A percentile compares a stretch with the other conserved stretches of the same genome.
phyloP scores from a whole-genome alignment of 371 early-diverging fungal genomes.

The Syncephalastrum sp. region DNA sequence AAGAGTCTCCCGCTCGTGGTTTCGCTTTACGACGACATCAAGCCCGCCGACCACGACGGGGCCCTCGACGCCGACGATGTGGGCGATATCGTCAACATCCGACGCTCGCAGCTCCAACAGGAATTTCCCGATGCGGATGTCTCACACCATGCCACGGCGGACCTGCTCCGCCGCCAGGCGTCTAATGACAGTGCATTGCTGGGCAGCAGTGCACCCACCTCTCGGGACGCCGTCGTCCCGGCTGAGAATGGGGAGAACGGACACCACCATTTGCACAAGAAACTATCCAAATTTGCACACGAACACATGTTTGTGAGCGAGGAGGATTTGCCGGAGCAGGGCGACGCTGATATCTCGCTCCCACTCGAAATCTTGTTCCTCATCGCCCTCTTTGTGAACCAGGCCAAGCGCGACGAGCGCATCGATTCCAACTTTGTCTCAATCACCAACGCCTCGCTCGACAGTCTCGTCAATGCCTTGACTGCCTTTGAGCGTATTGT shows the following conservation, averaged over 20 bases:
- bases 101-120: slow-evolving; percentile 29
- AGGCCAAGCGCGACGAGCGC: slow-evolving; percentile 40
- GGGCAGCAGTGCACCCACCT: slow-evolving; percentile 1
- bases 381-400: slow-evolving; percentile 51
- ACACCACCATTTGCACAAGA: slow-evolving; percentile 12
- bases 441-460: slow-evolving; percentile 42
- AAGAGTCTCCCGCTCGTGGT: slow-evolving; percentile 16
- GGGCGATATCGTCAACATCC: slow-evolving; percentile 29
- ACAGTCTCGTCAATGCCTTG: slow-evolving; percentile 62
- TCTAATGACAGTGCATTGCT: no score
- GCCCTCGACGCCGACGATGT: slow-evolving; percentile 34
- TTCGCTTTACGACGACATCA: slow-evolving; percentile 22
- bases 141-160: slow-evolving; percentile 15
- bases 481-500: slow-evolving; percentile 74
- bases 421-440: slow-evolving; percentile 55
- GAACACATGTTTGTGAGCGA: slow-evolving; percentile 22
- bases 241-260: slow-evolving; percentile 10
- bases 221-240: not conserved
- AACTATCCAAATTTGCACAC: not conserved
- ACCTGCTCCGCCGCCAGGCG: slow-evolving; percentile 7
- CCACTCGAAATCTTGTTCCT: slow-evolving; percentile 61
- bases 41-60: slow-evolving; percentile 19
- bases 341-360: slow-evolving; percentile 49
- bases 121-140: slow-evolving; percentile 32
- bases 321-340: slow-evolving; percentile 42